Evolutionary conservation across 1,284 basidiomycete species (phyloP).

Genomic region (Ustilago esculenta): DNA sequence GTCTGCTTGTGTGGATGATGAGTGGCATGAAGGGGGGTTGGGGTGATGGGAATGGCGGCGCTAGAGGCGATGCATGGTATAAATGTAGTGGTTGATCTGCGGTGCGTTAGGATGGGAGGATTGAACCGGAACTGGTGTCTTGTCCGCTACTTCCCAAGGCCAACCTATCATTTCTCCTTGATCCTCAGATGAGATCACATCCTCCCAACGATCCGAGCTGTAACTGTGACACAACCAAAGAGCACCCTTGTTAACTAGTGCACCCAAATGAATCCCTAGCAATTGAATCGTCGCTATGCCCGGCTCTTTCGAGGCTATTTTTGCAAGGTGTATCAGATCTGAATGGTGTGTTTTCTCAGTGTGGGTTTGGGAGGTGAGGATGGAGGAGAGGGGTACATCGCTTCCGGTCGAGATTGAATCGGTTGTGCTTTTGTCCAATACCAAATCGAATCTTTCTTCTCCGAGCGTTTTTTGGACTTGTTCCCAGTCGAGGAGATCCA

Average conservation of each 20-base stretch:
- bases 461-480: neutral
- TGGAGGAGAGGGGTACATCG: conserved; percentile 2
- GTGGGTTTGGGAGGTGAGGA: neutral
- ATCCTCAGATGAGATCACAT: neutral
- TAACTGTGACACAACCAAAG: conserved; percentile 40
- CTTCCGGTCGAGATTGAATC: conserved; percentile 39
- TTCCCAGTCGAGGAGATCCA: conserved; percentile 27
- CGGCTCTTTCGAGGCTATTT: neutral
- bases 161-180: neutral
- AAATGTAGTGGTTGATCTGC: conserved; percentile 25
- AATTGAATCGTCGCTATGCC: conserved; percentile 21
- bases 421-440: conserved; percentile 47
- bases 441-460: conserved; percentile 15
- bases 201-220: conserved; percentile 30
- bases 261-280: conserved; percentile 15
- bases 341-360: neutral
- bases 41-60: too few species aligned
- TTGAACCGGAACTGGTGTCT: conserved; percentile 9
- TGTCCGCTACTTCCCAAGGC: conserved; percentile 10
- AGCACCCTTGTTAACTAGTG: neutral
- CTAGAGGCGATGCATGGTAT: conserved; percentile 24
- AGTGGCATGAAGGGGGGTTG: too few species aligned
- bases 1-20: too few species aligned
- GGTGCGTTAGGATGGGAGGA: conserved; percentile 20
- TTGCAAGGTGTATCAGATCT: neutral